Base-by-base conservation (phyloP, 306 rosid genomes). In the Ochetophila trinervis region DNA sequence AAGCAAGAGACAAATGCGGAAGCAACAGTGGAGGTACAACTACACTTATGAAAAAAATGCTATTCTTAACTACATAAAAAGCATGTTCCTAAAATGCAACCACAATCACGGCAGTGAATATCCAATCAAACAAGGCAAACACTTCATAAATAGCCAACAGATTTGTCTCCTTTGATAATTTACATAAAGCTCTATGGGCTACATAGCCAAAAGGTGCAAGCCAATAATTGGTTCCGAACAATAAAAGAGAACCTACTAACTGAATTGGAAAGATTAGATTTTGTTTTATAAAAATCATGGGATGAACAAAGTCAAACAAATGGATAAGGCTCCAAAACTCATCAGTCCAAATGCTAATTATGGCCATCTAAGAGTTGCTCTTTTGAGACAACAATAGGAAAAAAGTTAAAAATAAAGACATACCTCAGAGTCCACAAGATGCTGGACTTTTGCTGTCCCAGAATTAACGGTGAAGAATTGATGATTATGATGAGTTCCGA, bases 401-500 rank as follows among this genome's bases (percentile, higher is more conserved):
- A n/a, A 45, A 42, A 44, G 1, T 9, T 15, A 58, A 47, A 27
- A 63, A 62, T 22, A 60, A 21, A 62, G 54, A 55, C 63, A 66
- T 67, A 78, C 79, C 83, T 69, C 53, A 36, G 67, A 65, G 36
- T 77, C 72, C 59, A 50, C 66, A 71, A 67, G 72, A 51, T 78
- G 70, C 18, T 72, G 80, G 54, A 55, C 78, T 69, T 78, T 80
- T 70, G 65, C 36, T 57, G 74, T 77, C 66, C 63, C 80, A 11
- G 68, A 36, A 55, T 56, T 51, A 72, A 69, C 81, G 24, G 91
- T 77, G 67, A 67, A 70, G 66, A 88, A 80, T 52, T 82, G 96
- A 66, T 77, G 52, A 72, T 82, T 64, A 68, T 87, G 85, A 80
- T 92, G 92, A 65, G 96, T 69, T 59, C 96, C 98, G 74, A 89